phyloP scores from a whole-genome alignment of 2,329 filamentous ascomycete genomes.

The Fusarium liriodendri region DNA sequence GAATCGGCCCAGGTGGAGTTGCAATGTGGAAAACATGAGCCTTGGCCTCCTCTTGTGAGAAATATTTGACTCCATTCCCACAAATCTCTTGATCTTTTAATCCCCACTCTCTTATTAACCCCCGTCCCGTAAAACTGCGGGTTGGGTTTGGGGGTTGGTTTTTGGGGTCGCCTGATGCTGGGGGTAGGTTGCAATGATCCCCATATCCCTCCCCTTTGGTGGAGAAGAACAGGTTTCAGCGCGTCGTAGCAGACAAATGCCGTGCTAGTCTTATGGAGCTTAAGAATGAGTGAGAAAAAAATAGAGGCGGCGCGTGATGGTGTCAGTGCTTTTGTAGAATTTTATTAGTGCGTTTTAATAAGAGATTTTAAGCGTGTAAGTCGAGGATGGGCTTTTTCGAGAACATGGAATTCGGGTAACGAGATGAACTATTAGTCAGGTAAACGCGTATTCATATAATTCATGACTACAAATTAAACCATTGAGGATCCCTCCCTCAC shows the following conservation, averaged over 20 bases:
- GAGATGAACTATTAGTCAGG: neutral
- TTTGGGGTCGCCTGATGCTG: neutral
- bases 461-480: neutral
- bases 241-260: neutral
- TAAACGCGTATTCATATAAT: neutral
- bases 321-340: neutral
- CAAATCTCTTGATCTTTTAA: neutral
- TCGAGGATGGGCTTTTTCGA: neutral
- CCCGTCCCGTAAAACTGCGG: neutral
- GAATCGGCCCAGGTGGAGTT: slow-evolving; percentile 4
- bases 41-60: neutral
- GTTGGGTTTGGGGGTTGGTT: neutral
- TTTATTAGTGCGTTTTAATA: neutral
- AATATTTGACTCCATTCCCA: neutral
- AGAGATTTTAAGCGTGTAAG: neutral
- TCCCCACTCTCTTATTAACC: neutral
- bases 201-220: neutral
- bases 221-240: slow-evolving; percentile 4
- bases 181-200: neutral
- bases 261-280: neutral
- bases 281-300: neutral
- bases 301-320: neutral
- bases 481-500: neutral
- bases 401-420: neutral
- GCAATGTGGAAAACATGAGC: neutral